Conservation (phyloP, 1,284 basidiomycete genomes). For the Rhizoctonia solani region DNA sequence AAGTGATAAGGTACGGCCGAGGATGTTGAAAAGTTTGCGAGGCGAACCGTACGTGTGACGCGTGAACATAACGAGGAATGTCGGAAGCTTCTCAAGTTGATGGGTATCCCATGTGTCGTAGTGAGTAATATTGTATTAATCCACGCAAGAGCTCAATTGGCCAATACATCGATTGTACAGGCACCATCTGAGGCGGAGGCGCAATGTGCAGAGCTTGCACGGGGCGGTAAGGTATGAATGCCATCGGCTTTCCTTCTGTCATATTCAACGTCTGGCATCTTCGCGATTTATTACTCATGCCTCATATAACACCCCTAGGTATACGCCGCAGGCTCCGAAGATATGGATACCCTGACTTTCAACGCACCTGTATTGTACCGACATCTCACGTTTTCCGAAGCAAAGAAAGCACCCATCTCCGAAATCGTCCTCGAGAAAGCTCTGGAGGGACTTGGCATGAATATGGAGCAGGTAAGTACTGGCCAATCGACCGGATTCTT, state of each 20-base stretch:
- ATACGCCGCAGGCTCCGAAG: conserved; percentile 96
- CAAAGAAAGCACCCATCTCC: conserved; percentile 96
- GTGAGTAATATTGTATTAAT: no score
- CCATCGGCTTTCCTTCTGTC: neutral
- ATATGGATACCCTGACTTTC: conserved; percentile 99
- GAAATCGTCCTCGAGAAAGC: conserved; percentile 86
- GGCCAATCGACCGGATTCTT: neutral
- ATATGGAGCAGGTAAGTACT: conserved; percentile 77
- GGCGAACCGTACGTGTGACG: conserved; percentile 94
- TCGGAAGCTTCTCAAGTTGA: conserved; percentile 81
- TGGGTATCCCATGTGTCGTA: conserved; percentile 96
- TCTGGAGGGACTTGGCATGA: conserved; percentile 87
- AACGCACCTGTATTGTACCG: conserved; percentile 88
- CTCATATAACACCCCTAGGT: conserved; percentile 58
- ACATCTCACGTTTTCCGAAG: conserved; percentile 98
- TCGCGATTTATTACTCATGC: neutral
- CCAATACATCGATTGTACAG: conserved; percentile 49
- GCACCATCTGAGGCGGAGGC: conserved; percentile 98
- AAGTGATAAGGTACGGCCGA: conserved; percentile 71
- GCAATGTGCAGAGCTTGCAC: conserved; percentile 95
- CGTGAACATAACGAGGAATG: conserved; percentile 97
- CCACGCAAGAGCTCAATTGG: neutral
- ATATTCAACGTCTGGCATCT: neutral
- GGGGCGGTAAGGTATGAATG: conserved; percentile 79
- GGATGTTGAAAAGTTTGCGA: conserved; percentile 88